Percentiles rank a stretch among this genome's conserved stretches.
Conservation (phyloP, 2,329 filamentous ascomycete species). For the Fusarium pseudograminearum region DNA sequence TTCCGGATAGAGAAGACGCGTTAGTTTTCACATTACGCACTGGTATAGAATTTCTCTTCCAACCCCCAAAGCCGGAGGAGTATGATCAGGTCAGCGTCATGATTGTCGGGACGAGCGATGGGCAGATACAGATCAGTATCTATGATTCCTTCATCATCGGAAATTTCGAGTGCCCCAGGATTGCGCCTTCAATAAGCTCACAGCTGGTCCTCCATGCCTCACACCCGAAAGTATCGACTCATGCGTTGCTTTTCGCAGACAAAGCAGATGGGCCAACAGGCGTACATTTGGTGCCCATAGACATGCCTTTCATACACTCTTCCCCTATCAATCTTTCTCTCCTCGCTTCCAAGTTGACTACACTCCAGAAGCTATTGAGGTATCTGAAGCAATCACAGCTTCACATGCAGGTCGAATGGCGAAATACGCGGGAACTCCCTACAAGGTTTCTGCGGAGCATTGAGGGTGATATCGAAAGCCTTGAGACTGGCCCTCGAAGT, state of each 20-base stretch:
- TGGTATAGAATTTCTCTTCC: constrained; percentile 78
- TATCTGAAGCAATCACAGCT: constrained; percentile 85
- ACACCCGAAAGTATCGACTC: constrained; percentile 79
- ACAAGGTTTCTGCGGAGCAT: constrained; percentile 81
- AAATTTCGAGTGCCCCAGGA: constrained; percentile 65
- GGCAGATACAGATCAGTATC: constrained; percentile 80
- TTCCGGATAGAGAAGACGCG: constrained; percentile 60
- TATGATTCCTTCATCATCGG: constrained; percentile 89
- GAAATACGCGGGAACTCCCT: constrained; percentile 83
- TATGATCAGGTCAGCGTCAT: constrained; percentile 84
- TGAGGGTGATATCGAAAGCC: constrained; percentile 76
- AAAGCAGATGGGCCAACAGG: constrained; percentile 51
- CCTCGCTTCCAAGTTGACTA: constrained; percentile 86
- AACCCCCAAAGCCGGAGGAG: constrained; percentile 70
- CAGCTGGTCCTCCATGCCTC: constrained; percentile 72
- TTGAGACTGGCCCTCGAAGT: constrained; percentile 65
- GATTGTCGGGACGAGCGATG: constrained; percentile 77
- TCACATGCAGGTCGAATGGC: constrained; percentile 86
- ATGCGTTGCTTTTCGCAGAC: constrained; percentile 73
- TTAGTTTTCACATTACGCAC: constrained; percentile 76
- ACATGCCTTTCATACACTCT: constrained; percentile 84
- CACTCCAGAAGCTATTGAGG: constrained; percentile 84
- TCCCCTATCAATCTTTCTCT: constrained; percentile 85
- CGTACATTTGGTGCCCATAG: constrained; percentile 76
- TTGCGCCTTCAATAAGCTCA: constrained; percentile 39